Evolutionary conservation across 1,284 basidiomycete species (phyloP), one percentile per base, ranked within the genome.

Genomic region (Trichosporon sp.): DNA sequence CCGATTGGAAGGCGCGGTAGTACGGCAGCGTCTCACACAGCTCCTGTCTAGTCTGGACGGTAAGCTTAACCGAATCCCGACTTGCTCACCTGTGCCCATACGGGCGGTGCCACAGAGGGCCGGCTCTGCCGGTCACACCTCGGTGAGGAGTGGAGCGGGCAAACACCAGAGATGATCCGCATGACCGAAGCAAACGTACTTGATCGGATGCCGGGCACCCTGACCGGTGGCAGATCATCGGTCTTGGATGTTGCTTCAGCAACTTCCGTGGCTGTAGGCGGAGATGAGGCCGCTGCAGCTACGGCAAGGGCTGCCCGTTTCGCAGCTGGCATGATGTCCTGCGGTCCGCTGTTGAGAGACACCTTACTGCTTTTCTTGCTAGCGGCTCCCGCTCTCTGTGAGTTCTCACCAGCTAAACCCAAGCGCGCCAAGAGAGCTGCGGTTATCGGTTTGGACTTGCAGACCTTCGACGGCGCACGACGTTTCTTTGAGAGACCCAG

Each of bases 11-110:
- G 1, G 80, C 75, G 32, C 80, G 76, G 69, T 82, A 82, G 70
- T 82, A 82, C 8, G 80, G 79, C 64, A 82, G 69, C 13, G 79
- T 74, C 68, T 82, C 80, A 68, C 80, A 82, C 3, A 82, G 76
- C 62, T 82, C 80, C 70, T 81, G 80, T 12, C 80, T 74, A 2
- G 78, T 75, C 78, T 80, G 65, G 47, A 29, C 7, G 0, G 51
- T 68, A 27, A 72, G 47, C 47, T 3, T 1, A 9, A 27, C 1
- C 18, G 42, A 11, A 29, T 66, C 18, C 4, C 38, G 13, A 23
- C 21, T 15, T 7, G 68, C 76, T 65, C 58, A 80, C 80, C 66
- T 79, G 74, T 18, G 80, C 80, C 80, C 80, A 81, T 9, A 81
- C 78, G 0, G 77, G 78, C 5, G 80, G 78, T 35, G 64, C 65